Percentiles rank a stretch among this genome's conserved stretches.
Conservation (phyloP, 371 early-diverging fungal species). For the Smittium culicis region DNA sequence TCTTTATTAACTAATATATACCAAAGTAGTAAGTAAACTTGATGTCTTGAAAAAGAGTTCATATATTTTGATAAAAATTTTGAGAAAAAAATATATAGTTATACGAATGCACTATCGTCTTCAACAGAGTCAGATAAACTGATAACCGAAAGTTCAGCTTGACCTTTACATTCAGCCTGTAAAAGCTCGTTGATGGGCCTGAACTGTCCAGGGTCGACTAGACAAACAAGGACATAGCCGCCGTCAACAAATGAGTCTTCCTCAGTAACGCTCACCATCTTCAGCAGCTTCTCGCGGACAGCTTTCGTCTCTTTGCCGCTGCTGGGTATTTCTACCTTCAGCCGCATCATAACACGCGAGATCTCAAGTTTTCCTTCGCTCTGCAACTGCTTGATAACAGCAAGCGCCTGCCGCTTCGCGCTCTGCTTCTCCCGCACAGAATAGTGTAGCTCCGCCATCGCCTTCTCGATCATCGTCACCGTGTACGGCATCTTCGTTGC, state of each 20-base stretch:
- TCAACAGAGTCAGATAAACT: slow-evolving; percentile 66
- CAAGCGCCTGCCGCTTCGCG: slow-evolving; percentile 73
- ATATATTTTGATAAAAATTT: too few relatives aligned
- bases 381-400: slow-evolving; percentile 82
- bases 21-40: too few relatives aligned
- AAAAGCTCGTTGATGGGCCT: slow-evolving; percentile 64
- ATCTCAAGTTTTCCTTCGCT: slow-evolving; percentile 69
- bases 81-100: neutral
- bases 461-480: slow-evolving; percentile 92
- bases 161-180: slow-evolving; percentile 66
- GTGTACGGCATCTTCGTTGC: slow-evolving; percentile 89
- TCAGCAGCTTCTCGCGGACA: slow-evolving; percentile 57
- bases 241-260: slow-evolving; percentile 56
- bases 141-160: slow-evolving; percentile 74
- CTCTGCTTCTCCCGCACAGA: slow-evolving; percentile 73
- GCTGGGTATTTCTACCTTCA: slow-evolving; percentile 51
- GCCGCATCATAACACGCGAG: slow-evolving; percentile 82
- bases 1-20: too few relatives aligned
- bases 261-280: slow-evolving; percentile 58
- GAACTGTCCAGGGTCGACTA: slow-evolving; percentile 90
- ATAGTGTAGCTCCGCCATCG: slow-evolving; percentile 79
- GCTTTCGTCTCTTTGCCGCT: slow-evolving; percentile 78
- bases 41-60: too few relatives aligned
- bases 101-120: slow-evolving; percentile 54
- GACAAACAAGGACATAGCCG: slow-evolving; percentile 63